These are phyloP conservation scores for Aspergillus leporis DNA, from an alignment of 495 filamentous ascomycete genomes.

Conservation along the genomic window DNA sequence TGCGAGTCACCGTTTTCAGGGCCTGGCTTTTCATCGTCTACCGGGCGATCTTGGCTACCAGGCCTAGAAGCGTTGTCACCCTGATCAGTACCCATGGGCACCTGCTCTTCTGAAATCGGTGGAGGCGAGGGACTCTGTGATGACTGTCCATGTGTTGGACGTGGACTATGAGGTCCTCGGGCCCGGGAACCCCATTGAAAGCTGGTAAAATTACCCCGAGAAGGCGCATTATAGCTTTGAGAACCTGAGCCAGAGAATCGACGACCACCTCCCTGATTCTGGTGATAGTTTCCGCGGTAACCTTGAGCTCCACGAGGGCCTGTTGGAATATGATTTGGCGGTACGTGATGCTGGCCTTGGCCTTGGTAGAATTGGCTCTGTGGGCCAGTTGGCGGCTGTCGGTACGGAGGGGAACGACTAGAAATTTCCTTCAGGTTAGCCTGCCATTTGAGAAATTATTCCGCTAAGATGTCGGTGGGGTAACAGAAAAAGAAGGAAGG, in stretches of 20 bases:
- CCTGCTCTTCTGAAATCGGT: constrained; percentile 33
- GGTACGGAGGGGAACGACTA: constrained; percentile 53
- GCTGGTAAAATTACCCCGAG: constrained; percentile 54
- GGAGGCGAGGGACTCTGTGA: constrained; percentile 30
- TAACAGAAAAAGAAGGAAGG: constrained; percentile 5
- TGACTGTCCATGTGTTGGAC: constrained; percentile 25
- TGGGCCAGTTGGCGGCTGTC: constrained; percentile 44
- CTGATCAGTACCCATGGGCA: constrained; percentile 45
- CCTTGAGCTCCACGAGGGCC: constrained; percentile 54
- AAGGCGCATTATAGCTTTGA: constrained; percentile 24
- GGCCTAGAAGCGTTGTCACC: constrained; percentile 62
- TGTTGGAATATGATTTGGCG: constrained; percentile 52
- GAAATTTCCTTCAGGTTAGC: neutral
- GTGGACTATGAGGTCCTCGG: constrained; percentile 36
- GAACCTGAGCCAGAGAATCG: constrained; percentile 39
- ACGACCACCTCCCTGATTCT: constrained; percentile 50
- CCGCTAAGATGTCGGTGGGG: neutral
- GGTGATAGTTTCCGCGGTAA: constrained; percentile 52
- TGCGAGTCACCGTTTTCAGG: constrained; percentile 29
- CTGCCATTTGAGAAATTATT: neutral
- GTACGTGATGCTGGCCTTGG: constrained; percentile 52
- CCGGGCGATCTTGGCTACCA: constrained; percentile 58
- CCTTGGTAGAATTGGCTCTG: constrained; percentile 57
- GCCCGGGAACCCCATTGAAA: constrained; percentile 56
- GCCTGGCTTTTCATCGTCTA: constrained; percentile 57